Evolutionary conservation across 2,329 filamentous ascomycete species (phyloP).

Genomic region (Colletotrichum liaoningense): DNA sequence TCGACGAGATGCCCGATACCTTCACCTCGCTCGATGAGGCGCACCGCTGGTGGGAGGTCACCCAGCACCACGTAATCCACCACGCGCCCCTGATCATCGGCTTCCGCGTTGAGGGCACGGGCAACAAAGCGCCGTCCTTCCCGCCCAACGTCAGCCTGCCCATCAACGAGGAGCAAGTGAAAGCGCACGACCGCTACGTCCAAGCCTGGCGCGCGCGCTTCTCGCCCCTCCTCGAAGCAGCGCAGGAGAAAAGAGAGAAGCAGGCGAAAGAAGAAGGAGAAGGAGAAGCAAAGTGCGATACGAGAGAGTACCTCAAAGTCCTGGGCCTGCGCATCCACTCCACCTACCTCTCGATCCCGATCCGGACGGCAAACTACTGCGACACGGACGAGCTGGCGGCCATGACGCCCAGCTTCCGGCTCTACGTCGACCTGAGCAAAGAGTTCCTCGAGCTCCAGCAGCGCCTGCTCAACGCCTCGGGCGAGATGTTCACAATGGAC

Average conservation of each 20-base stretch:
- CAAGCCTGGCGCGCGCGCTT: constrained; percentile 19
- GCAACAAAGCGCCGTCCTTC: constrained; percentile 1
- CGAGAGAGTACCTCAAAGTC: constrained; percentile 5
- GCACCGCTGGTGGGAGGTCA: constrained; percentile 30
- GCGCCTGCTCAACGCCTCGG: background rate
- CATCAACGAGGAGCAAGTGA: constrained; percentile 18
- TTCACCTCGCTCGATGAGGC: constrained; percentile 24
- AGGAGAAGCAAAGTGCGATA: background rate
- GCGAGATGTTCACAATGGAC: constrained; percentile 26
- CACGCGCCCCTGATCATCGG: constrained; percentile 21
- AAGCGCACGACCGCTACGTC: constrained; percentile 33
- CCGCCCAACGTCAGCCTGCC: constrained; percentile 7
- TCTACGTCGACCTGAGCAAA: constrained; percentile 10
- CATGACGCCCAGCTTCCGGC: constrained; percentile 53
- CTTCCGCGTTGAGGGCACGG: constrained; percentile 22
- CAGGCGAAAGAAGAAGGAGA: background rate
- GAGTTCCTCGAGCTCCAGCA: constrained; percentile 8
- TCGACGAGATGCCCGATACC: constrained; percentile 25
- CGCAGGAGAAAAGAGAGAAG: background rate
- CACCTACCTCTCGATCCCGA: constrained; percentile 42
- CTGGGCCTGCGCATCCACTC: constrained; percentile 23
- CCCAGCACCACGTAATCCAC: constrained; percentile 24
- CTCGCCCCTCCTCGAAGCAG: constrained; percentile 38
- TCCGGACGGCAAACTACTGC: constrained; percentile 41
- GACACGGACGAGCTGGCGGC: constrained; percentile 47